Conservation (phyloP, 345 rosid species). For the Camelina laxa region DNA sequence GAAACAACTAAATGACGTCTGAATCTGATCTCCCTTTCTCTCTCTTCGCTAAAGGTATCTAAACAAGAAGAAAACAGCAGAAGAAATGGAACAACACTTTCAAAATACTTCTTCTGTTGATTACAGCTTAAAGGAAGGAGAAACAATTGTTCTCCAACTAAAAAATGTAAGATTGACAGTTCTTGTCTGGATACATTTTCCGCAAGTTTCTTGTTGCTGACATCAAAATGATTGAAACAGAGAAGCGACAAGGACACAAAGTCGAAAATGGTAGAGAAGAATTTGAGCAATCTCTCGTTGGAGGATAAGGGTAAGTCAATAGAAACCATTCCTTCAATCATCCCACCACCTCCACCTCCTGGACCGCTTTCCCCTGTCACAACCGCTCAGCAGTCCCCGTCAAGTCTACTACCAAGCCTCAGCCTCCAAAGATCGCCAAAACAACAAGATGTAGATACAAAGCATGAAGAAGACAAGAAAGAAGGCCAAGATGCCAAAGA, state of each 20-base stretch:
- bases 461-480: conserved; percentile 45
- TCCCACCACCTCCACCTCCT: conserved; percentile 86
- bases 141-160: conserved; percentile 78
- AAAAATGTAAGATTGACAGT: conserved; percentile 61
- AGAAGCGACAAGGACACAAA: conserved; percentile 50
- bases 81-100: conserved; percentile 98
- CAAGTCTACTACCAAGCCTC: conserved; percentile 45
- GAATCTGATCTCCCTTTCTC: conserved; percentile 2
- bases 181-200: neutral
- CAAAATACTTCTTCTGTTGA: conserved; percentile 74
- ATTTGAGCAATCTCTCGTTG: conserved; percentile 55
- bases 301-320: conserved; percentile 63
- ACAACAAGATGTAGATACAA: conserved; percentile 40
- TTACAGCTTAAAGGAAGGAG: conserved; percentile 95
- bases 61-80: conserved; percentile 96
- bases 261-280: conserved; percentile 65
- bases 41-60: conserved; percentile 59
- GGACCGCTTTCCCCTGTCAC: conserved; percentile 64
- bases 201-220: neutral
- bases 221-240: conserved; percentile 43
- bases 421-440: conserved; percentile 43
- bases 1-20: neutral
- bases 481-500: conserved; percentile 38
- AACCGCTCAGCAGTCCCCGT: conserved; percentile 49
- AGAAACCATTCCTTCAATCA: conserved; percentile 64